Evolutionary conservation across 495 filamentous ascomycete genomes (phyloP), one percentile per base, ranked within the genome.

Genomic region (Hypoxylon perforatum): DNA sequence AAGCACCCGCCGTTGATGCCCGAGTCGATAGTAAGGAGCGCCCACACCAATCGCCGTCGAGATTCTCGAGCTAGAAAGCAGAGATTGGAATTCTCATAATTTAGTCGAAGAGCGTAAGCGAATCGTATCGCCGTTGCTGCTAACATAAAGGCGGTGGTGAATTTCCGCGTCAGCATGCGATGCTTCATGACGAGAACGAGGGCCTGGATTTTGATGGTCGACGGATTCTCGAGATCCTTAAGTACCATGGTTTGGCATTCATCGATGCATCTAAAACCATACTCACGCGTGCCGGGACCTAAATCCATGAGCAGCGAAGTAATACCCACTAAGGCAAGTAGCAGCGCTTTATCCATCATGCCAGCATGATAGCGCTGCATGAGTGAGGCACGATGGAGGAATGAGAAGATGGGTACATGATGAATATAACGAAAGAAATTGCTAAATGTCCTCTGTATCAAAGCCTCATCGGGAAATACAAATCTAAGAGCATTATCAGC

Each of bases 281-380:
- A 80, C 1, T 77, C 77, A 2, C 61, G 71, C 62, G 77, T 79
- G 17, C 75, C 77, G 1, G 77, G 75, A 0, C 81, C 80, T 28
- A 82, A 51, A 46, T 82, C 78, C 10, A 78, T 80, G 38, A 84
- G 73, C 25, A 82, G 50, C 6, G 80, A 72, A 0, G 82, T 79
- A 52, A 84, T 78, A 21, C 80, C 82, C n/a, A 83, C 71, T 3
- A 84, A 57, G 25, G 82, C 78, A 11, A 83, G 73, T 1, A 84
- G 75, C 3, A 84, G 72, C 0, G 80, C 66, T 22, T 76, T 75
- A 60, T 83, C 80, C 64, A 83, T 77, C 47, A 77, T 76, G 18
- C 79, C 80, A n/a, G 80, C 77, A 56, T 83, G 77, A 64, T 81
- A 82, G 0, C 79, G 76, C 33, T 84, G 78, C 81, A 83, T 82